Conservation (phyloP, 208 protist genomes). For the Leishmania martiniquensis region DNA sequence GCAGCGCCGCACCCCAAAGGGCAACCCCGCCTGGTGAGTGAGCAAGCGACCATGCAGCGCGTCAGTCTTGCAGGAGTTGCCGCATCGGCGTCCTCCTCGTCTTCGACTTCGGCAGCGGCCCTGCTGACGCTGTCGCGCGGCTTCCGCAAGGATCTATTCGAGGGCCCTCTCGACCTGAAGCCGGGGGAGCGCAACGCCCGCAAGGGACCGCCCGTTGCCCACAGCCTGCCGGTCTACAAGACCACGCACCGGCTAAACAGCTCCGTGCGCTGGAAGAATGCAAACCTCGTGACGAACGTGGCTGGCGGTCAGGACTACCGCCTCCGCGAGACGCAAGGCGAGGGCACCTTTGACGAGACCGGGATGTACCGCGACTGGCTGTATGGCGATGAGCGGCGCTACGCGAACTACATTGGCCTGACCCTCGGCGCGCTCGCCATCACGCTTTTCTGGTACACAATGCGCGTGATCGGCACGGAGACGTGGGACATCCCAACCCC, state of each 20-base stretch:
- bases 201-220: slow-evolving; percentile 83
- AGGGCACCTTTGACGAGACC: slow-evolving; percentile 82
- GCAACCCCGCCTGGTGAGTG: not conserved
- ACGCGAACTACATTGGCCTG: slow-evolving; percentile 86
- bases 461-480: slow-evolving; percentile 77
- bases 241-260: slow-evolving; percentile 84
- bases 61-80: not conserved
- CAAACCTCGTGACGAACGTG: slow-evolving; percentile 85
- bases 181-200: slow-evolving; percentile 66
- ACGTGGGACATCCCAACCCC: slow-evolving; percentile 90
- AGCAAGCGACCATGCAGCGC: slow-evolving; percentile 1
- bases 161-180: slow-evolving; percentile 82
- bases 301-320: slow-evolving; percentile 84
- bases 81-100: not conserved
- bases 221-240: slow-evolving; percentile 90
- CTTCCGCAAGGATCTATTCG: slow-evolving; percentile 86
- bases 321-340: slow-evolving; percentile 81
- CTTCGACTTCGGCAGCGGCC: not conserved
- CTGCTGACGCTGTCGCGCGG: slow-evolving; percentile 34
- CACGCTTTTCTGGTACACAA: slow-evolving; percentile 82
- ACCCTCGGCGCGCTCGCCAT: slow-evolving; percentile 56
- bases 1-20: not conserved
- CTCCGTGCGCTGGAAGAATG: slow-evolving; percentile 87
- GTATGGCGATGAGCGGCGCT: slow-evolving; percentile 87
- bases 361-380: slow-evolving; percentile 93